phyloP scores from a whole-genome alignment of 148 eudicot species.

The Rhododendron henanense region DNA sequence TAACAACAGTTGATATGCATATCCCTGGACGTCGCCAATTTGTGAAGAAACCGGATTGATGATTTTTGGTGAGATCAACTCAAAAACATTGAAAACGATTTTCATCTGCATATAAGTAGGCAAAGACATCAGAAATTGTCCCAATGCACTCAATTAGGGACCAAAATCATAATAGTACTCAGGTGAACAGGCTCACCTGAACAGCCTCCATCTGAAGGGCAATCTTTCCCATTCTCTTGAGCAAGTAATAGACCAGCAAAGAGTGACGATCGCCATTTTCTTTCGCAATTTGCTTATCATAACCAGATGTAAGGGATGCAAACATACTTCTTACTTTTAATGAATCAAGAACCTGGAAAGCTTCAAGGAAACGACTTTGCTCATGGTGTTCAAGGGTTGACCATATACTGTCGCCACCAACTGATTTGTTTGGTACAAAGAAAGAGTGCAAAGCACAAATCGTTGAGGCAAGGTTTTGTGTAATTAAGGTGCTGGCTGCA shows the following conservation, averaged over 20 bases:
- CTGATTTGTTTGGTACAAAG: slow-evolving; percentile 20
- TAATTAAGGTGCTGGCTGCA: slow-evolving; percentile 30
- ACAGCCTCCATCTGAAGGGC: slow-evolving; percentile 52
- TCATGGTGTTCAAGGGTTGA: slow-evolving; percentile 42
- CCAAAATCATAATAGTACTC: neutral
- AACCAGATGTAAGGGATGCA: slow-evolving; percentile 41
- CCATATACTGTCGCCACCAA: slow-evolving; percentile 45
- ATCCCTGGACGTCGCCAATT: slow-evolving; percentile 33
- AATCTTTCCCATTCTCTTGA: slow-evolving; percentile 71
- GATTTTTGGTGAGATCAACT: slow-evolving; percentile 45
- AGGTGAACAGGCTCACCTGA: slow-evolving; percentile 43
- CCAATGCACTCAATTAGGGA: neutral
- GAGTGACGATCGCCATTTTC: slow-evolving; percentile 22
- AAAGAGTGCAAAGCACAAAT: slow-evolving; percentile 50
- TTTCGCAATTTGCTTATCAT: slow-evolving; percentile 16
- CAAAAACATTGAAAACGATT: slow-evolving; percentile 54
- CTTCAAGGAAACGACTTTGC: slow-evolving; percentile 53
- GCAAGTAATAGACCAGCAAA: slow-evolving; percentile 57
- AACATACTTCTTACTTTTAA: slow-evolving; percentile 50
- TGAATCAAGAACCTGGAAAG: slow-evolving; percentile 68
- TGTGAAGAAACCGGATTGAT: slow-evolving; percentile 22
- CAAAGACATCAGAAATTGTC: neutral
- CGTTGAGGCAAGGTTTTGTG: slow-evolving; percentile 51
- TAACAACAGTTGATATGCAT: slow-evolving; percentile 51
- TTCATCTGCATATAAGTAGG: slow-evolving; percentile 48